Evolutionary conservation across 192 early-diverging fungal genomes (phyloP).

Genomic region (Dimargaris xerosporica): DNA sequence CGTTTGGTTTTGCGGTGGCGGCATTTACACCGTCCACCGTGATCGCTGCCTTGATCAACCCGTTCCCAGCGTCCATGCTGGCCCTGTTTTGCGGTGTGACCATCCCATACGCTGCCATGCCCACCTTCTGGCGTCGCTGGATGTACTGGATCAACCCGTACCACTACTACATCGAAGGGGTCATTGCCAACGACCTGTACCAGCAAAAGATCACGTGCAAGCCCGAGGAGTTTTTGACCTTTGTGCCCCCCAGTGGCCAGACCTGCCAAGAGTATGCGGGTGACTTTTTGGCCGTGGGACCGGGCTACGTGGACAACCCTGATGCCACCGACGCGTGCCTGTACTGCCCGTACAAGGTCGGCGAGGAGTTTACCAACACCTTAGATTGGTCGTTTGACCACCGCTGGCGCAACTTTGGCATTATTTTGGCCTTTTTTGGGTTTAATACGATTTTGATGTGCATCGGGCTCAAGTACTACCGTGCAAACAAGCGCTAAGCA

Average conservation of each 20-base stretch:
- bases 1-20: slow-evolving; percentile 39
- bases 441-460: slow-evolving; percentile 39
- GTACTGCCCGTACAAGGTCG: slow-evolving; percentile 38
- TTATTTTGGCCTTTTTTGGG: slow-evolving; percentile 35
- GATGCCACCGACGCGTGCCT: slow-evolving; percentile 34
- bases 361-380: slow-evolving; percentile 19
- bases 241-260: slow-evolving; percentile 37
- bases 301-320: slow-evolving; percentile 42
- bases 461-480: slow-evolving; percentile 23
- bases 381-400: slow-evolving; percentile 37
- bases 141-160: slow-evolving; percentile 53
- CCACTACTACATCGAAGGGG: slow-evolving; percentile 49
- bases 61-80: slow-evolving; percentile 46
- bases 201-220: slow-evolving; percentile 29
- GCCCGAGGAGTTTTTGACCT: slow-evolving; percentile 31
- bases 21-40: slow-evolving; percentile 34
- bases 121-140: slow-evolving; percentile 53
- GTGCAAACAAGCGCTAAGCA: slow-evolving; percentile 27
- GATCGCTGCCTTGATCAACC: slow-evolving; percentile 44
- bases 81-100: slow-evolving; percentile 59
- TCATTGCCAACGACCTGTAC: slow-evolving; percentile 41
- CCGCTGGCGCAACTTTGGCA: slow-evolving; percentile 58
- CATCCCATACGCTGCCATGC: slow-evolving; percentile 40
- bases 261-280: slow-evolving; percentile 43
- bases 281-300: slow-evolving; percentile 28